Evolutionary conservation across 108 stramenopile species (phyloP).

Genomic region (Skeletonema menzelii): DNA sequence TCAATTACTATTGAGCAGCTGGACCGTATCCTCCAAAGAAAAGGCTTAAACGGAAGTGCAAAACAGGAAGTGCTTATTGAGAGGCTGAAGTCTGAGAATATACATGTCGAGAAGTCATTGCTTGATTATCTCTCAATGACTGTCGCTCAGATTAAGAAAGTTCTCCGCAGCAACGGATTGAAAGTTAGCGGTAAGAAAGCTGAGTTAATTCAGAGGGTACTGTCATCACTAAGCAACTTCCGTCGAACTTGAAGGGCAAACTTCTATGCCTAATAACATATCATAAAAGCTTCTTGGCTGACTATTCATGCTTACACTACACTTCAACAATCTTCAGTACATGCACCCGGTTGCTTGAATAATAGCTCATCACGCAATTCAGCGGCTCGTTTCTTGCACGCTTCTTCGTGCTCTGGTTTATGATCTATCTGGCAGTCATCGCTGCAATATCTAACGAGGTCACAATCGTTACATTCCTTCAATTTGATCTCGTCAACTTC

Average conservation of each 20-base stretch:
- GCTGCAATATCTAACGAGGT: too few relatives aligned
- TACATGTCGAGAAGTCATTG: neutral
- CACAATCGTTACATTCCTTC: too few relatives aligned
- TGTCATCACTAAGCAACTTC: neutral
- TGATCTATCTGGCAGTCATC: too few relatives aligned
- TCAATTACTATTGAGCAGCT: neutral
- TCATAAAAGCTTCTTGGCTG: too few relatives aligned
- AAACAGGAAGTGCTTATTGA: neutral
- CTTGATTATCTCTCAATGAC: neutral
- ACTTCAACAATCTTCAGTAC: too few relatives aligned
- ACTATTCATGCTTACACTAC: too few relatives aligned
- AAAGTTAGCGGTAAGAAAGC: constrained; percentile 1
- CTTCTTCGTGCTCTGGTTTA: too few relatives aligned
- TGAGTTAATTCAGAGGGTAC: neutral
- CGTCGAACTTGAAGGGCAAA: neutral
- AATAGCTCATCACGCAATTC: too few relatives aligned
- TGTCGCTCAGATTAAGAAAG: neutral
- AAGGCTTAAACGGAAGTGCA: neutral
- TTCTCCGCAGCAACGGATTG: neutral
- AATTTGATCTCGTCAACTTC: too few relatives aligned
- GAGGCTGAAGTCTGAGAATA: neutral
- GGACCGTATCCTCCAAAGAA: neutral
- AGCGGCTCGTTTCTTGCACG: too few relatives aligned
- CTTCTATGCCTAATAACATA: too few relatives aligned
- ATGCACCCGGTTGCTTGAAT: too few relatives aligned